Conservation (phyloP, 345 rosid genomes). For the Ceriops zippeliana region DNA sequence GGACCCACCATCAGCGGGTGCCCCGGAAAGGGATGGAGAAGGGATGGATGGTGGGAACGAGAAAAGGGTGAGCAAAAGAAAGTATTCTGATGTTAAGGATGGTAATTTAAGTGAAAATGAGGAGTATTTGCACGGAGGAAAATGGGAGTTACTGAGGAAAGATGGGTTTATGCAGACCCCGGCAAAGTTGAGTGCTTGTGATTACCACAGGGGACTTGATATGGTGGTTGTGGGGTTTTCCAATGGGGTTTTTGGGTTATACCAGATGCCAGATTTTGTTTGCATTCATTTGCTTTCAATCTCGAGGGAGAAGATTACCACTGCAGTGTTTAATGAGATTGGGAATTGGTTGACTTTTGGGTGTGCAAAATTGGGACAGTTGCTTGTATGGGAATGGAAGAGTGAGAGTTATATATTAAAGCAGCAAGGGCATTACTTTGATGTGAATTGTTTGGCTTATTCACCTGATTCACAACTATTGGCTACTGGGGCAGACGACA, state of each 20-base stretch:
- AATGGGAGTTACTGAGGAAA: constrained; percentile 75
- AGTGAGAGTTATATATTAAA: constrained; percentile 90
- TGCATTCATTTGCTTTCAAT: constrained; percentile 81
- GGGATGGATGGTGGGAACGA: constrained; percentile 15
- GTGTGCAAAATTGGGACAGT: constrained; percentile 87
- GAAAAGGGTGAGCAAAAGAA: constrained; percentile 47
- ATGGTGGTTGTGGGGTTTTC: constrained; percentile 89
- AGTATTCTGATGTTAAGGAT: constrained; percentile 50
- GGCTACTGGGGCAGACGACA: constrained; percentile 98
- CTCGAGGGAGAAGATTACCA: constrained; percentile 82
- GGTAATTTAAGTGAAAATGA: constrained; percentile 27
- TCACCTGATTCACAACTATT: constrained; percentile 88
- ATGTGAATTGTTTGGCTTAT: constrained; percentile 79
- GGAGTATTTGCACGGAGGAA: constrained; percentile 56
- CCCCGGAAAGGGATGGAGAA: constrained; percentile 53
- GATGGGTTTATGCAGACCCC: constrained; percentile 70
- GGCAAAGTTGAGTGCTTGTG: constrained; percentile 70
- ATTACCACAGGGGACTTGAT: constrained; percentile 78
- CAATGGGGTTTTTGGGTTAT: constrained; percentile 84
- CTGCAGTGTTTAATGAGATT: constrained; percentile 73
- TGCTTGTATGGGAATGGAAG: constrained; percentile 98
- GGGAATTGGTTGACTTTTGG: constrained; percentile 98
- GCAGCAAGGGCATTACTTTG: constrained; percentile 99
- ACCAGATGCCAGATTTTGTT: constrained; percentile 93
- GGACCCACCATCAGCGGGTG: constrained; percentile 60